Conservation (phyloP, 139 green algal species). For the Chara braunii region DNA sequence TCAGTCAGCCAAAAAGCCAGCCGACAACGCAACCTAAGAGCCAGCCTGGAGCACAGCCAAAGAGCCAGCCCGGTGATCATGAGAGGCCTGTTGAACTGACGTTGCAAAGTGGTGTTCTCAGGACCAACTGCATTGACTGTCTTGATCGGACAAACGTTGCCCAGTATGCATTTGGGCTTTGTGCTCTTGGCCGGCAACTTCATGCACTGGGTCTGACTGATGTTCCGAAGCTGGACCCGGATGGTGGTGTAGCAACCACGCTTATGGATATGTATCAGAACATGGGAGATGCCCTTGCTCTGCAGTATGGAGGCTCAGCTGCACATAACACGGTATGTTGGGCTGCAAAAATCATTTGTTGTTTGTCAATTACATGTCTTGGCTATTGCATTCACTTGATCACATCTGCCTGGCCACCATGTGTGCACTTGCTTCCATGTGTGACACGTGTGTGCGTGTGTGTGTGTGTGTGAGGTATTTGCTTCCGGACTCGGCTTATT, state of each 20-base stretch:
- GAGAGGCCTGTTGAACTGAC: background rate
- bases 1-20: too few species aligned
- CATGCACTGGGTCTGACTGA: conserved; percentile 20
- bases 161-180: conserved; percentile 73
- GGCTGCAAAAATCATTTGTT: too few species aligned
- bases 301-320: conserved; percentile 83
- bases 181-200: conserved; percentile 63
- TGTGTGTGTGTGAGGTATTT: too few species aligned
- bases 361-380: too few species aligned
- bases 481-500: too few species aligned
- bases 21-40: too few species aligned
- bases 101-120: conserved; percentile 41
- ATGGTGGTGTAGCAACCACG: conserved; percentile 51
- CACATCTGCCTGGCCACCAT: too few species aligned
- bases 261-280: conserved; percentile 84
- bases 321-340: conserved; percentile 81
- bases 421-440: too few species aligned
- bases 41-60: too few species aligned
- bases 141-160: conserved; percentile 94
- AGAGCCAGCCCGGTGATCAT: background rate
- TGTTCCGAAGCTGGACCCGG: conserved; percentile 45
- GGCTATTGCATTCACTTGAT: too few species aligned
- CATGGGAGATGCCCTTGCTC: conserved; percentile 74
- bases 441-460: too few species aligned
- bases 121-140: conserved; percentile 96